These are phyloP conservation scores for Hippophae tibetana DNA, from an alignment of 306 rosid species.

Conservation along the genomic window DNA sequence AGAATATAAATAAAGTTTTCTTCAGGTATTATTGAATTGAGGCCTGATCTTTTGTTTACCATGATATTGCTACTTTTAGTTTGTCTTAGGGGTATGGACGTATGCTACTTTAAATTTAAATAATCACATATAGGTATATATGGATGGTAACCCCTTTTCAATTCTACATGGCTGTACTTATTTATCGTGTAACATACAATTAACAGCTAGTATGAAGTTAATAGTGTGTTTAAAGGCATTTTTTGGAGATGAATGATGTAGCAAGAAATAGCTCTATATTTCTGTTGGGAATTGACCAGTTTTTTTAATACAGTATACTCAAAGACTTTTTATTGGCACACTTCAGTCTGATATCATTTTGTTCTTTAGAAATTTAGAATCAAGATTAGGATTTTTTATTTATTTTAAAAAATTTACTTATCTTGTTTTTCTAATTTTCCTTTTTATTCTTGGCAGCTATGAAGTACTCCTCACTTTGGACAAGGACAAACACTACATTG, in stretches of 20 bases:
- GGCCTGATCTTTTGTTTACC: not conserved
- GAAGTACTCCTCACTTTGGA: constrained; percentile 58
- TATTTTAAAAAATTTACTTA: not conserved
- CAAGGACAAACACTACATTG: constrained; percentile 36
- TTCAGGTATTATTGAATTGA: constrained; percentile 3
- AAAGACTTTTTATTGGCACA: not conserved
- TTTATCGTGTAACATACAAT: too few relatives aligned
- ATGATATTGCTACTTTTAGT: too few relatives aligned
- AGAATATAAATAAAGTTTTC: constrained; percentile 6
- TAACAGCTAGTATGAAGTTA: not conserved
- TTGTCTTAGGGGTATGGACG: too few relatives aligned
- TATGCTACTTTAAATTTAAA: too few relatives aligned
- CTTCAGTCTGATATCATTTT: too few relatives aligned
- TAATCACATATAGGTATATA: too few relatives aligned
- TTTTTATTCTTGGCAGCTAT: constrained; percentile 50
- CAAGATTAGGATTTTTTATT: not conserved
- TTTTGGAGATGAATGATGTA: not conserved
- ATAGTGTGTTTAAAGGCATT: not conserved
- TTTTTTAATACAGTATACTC: not conserved
- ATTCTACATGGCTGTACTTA: too few relatives aligned
- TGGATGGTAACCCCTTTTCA: too few relatives aligned
- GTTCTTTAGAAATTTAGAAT: not conserved
- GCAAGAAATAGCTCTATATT: not conserved
- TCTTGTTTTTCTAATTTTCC: not conserved
- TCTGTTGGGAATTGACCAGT: not conserved